phyloP scores from a whole-genome alignment of 2,329 filamentous ascomycete genomes.

The Aspergillus nomiae region DNA sequence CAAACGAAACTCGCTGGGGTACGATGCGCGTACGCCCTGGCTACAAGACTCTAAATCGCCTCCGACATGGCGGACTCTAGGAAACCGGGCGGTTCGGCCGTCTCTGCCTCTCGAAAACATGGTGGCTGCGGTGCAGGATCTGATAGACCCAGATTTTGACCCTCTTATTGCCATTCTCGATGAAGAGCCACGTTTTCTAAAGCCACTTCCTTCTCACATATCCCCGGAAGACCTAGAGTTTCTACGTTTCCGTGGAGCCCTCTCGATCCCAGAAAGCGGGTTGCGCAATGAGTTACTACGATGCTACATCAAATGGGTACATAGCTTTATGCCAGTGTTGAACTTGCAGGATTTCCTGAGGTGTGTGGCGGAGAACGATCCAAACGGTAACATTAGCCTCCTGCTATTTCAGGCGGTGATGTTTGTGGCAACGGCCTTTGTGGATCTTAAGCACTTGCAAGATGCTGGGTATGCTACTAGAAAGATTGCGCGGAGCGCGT shows the following conservation, averaged over 20 bases:
- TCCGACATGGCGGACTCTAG: slow-evolving; percentile 31
- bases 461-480: slow-evolving; percentile 73
- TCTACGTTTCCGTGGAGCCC: slow-evolving; percentile 75
- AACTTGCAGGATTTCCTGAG: slow-evolving; percentile 60
- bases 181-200: slow-evolving; percentile 64
- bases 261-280: slow-evolving; percentile 67
- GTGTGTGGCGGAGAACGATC: slow-evolving; percentile 64
- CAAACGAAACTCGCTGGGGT: slow-evolving; percentile 29
- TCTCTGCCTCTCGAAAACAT: slow-evolving; percentile 40
- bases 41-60: slow-evolving; percentile 28
- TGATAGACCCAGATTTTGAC: slow-evolving; percentile 43
- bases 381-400: slow-evolving; percentile 71
- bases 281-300: slow-evolving; percentile 76
- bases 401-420: slow-evolving; percentile 90
- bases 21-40: slow-evolving; percentile 36
- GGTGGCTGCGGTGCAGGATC: slow-evolving; percentile 40
- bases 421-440: slow-evolving; percentile 83
- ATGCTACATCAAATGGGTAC: slow-evolving; percentile 80
- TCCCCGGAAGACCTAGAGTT: slow-evolving; percentile 77
- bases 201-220: slow-evolving; percentile 73
- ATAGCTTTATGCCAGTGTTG: slow-evolving; percentile 86
- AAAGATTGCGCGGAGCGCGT: slow-evolving; percentile 77
- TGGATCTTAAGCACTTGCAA: slow-evolving; percentile 72
- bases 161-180: slow-evolving; percentile 40
- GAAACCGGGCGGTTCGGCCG: slow-evolving; percentile 30